A percentile compares a stretch with the other conserved stretches of the same genome.
phyloP scores from a whole-genome alignment of 371 early-diverging fungal species.

The Mucor piriformis region DNA sequence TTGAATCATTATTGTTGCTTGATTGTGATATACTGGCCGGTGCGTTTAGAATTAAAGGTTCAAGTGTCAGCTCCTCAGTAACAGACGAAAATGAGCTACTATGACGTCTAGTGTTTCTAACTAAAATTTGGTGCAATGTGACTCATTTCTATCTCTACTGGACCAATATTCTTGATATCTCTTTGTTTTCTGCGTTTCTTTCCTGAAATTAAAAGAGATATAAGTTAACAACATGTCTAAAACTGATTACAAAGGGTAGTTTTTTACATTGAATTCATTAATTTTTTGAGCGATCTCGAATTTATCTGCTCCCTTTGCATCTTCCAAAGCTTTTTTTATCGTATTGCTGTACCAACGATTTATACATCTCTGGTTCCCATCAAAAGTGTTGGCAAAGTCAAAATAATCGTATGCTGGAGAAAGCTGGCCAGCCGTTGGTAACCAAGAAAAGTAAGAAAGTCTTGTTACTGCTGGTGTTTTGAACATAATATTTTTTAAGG shows the following conservation, averaged over 20 bases:
- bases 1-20: too few species aligned
- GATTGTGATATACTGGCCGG: too few species aligned
- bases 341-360: constrained; percentile 12
- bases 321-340: constrained; percentile 13
- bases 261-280: constrained; percentile 20
- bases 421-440: constrained; percentile 10
- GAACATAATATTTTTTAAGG: constrained; percentile 14
- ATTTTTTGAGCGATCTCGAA: constrained; percentile 7
- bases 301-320: constrained; percentile 11
- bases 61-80: too few species aligned
- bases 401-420: constrained; percentile 18
- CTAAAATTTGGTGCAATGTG: too few species aligned
- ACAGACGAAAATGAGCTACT: too few species aligned
- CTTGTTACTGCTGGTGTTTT: constrained; percentile 7
- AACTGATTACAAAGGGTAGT: constrained; percentile 12
- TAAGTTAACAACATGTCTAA: constrained; percentile 11
- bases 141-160: constrained; percentile 9
- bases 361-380: constrained; percentile 7
- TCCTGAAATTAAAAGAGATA: constrained; percentile 16
- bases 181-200: constrained; percentile 17
- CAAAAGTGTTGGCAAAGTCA: constrained; percentile 18
- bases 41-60: too few species aligned
- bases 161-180: constrained; percentile 18
- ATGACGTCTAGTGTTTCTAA: too few species aligned
- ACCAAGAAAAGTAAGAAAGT: constrained; percentile 11